phyloP scores from a whole-genome alignment of 2,329 filamentous ascomycete genomes.

The Aspergillus sp. region DNA sequence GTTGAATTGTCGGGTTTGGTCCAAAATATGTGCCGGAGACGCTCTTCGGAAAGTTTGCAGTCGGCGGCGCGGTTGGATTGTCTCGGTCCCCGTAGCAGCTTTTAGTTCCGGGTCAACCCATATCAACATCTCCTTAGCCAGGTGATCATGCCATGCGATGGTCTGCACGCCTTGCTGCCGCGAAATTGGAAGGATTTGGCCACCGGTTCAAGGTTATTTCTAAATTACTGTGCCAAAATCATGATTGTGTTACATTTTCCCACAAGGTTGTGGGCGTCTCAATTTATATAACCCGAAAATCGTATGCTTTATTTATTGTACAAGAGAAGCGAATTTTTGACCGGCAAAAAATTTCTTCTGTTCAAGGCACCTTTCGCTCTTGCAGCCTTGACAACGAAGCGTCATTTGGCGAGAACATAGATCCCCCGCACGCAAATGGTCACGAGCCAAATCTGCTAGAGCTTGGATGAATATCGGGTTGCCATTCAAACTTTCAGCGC shows the following conservation, averaged over 20 bases:
- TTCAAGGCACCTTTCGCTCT: constrained; percentile 81
- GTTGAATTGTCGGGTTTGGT: background rate
- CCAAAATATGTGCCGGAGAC: constrained; percentile 4
- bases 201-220: background rate
- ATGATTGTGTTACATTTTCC: background rate
- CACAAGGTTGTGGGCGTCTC: background rate
- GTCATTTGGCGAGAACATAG: constrained; percentile 84
- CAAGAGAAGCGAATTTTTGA: constrained; percentile 34
- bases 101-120: constrained; percentile 14
- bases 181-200: too few species aligned
- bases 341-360: constrained; percentile 65
- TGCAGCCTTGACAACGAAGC: constrained; percentile 89
- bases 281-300: background rate
- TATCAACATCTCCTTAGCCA: background rate
- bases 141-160: background rate
- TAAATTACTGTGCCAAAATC: background rate
- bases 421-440: constrained; percentile 70
- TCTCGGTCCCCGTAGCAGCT: constrained; percentile 14
- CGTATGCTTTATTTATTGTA: constrained; percentile 29
- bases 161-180: too few species aligned
- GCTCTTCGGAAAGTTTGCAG: constrained; percentile 21
- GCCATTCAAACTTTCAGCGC: constrained; percentile 89
- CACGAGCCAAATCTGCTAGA: constrained; percentile 80
- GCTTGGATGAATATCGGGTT: constrained; percentile 87
- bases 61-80: constrained; percentile 9